These are phyloP conservation scores for Opeltia flavorubescens DNA, from an alignment of 495 filamentous ascomycete genomes.

Conservation along the genomic window DNA sequence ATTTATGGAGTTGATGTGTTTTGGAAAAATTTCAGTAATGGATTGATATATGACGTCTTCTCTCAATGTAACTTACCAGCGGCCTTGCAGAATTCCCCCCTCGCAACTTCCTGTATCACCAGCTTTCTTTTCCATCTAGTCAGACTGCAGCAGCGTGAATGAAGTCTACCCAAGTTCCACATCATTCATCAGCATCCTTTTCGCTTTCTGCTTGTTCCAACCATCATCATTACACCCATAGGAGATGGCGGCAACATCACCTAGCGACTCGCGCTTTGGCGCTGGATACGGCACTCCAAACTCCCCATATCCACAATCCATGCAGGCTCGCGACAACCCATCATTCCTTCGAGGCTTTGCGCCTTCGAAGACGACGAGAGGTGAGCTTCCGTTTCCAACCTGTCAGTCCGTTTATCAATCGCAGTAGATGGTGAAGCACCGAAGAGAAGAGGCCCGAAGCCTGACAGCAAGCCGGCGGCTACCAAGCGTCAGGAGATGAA, in stretches of 20 bases:
- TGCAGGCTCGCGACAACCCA: conserved; percentile 15
- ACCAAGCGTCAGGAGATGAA: conserved; percentile 93
- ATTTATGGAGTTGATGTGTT: too few relatives aligned
- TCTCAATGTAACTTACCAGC: too few relatives aligned
- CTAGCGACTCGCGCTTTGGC: background rate
- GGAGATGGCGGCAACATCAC: conserved; percentile 1
- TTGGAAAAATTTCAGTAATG: too few relatives aligned
- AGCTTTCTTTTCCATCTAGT: too few relatives aligned
- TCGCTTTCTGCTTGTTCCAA: background rate
- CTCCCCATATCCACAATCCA: background rate
- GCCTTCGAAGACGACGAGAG: conserved; percentile 25
- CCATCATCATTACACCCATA: too few relatives aligned
- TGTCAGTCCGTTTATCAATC: conserved; percentile 25
- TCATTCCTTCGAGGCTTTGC: conserved; percentile 13
- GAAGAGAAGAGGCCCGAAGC: conserved; percentile 87
- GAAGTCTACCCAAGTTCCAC: too few relatives aligned
- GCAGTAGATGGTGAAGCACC: conserved; percentile 62
- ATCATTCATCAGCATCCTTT: too few relatives aligned
- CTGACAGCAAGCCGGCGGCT: conserved; percentile 86
- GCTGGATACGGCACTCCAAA: background rate
- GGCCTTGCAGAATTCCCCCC: too few relatives aligned
- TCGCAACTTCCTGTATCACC: too few relatives aligned
- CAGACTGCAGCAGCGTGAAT: too few relatives aligned
- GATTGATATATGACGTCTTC: too few relatives aligned
- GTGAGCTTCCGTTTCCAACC: conserved; percentile 27